These are phyloP conservation scores for Hyphopichia buzzinii DNA, from an alignment of 1,139 yeast species.

Conservation along the genomic window DNA sequence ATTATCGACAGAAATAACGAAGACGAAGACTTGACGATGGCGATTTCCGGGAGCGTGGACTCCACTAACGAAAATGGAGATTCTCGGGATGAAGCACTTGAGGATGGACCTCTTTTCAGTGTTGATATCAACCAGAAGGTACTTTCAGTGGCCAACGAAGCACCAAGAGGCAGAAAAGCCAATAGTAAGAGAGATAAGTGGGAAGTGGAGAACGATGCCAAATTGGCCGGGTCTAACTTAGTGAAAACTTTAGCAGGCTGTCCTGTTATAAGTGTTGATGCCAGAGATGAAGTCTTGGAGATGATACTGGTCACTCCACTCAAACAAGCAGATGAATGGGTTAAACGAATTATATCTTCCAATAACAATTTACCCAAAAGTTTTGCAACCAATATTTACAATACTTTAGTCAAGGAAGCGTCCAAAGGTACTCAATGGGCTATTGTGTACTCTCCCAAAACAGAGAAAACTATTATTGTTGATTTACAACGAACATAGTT, in stretches of 20 bases:
- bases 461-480: slow-evolving; percentile 63
- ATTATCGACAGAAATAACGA: slow-evolving; percentile 23
- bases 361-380: slow-evolving; percentile 60
- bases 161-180: slow-evolving; percentile 67
- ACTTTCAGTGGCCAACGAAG: slow-evolving; percentile 63
- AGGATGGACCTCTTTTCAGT: slow-evolving; percentile 27
- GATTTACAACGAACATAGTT: slow-evolving; percentile 69
- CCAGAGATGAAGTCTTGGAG: slow-evolving; percentile 78
- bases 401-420: slow-evolving; percentile 69
- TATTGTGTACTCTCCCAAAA: slow-evolving; percentile 68
- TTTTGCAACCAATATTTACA: slow-evolving; percentile 70
- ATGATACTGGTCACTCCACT: slow-evolving; percentile 78
- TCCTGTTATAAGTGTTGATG: slow-evolving; percentile 75
- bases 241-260: slow-evolving; percentile 57
- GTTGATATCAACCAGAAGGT: slow-evolving; percentile 57
- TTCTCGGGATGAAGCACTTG: slow-evolving; percentile 3
- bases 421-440: slow-evolving; percentile 72
- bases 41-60: background rate
- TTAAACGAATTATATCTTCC: slow-evolving; percentile 75
- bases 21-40: slow-evolving; percentile 10
- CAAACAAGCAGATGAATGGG: slow-evolving; percentile 84
- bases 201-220: slow-evolving; percentile 75
- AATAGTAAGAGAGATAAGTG: slow-evolving; percentile 71
- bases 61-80: slow-evolving; percentile 17
- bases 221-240: slow-evolving; percentile 55